phyloP scores from a whole-genome alignment of 2,329 filamentous ascomycete species.

The Trichoderma afroharzianum region DNA sequence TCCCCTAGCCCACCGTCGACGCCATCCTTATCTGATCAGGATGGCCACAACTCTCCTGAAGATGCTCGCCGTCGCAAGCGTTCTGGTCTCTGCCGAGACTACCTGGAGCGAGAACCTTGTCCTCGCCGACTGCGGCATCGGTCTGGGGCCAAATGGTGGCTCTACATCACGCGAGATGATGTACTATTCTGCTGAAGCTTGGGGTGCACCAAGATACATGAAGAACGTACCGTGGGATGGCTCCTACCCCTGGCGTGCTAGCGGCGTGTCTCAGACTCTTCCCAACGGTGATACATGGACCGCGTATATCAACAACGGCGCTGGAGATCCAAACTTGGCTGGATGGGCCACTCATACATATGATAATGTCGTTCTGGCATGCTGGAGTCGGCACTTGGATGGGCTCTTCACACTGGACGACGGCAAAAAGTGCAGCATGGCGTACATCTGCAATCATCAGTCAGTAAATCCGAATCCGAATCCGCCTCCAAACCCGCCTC shows the following conservation, averaged over 20 bases:
- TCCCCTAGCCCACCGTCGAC: not conserved
- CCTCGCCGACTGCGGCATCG: not conserved
- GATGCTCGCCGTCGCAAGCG: not conserved
- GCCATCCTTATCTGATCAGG: not conserved
- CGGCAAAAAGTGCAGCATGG: not conserved
- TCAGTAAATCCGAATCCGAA: not conserved
- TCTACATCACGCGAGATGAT: not conserved
- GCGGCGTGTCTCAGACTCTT: not conserved
- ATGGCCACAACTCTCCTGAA: not conserved
- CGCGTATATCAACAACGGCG: not conserved
- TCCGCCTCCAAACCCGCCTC: not conserved
- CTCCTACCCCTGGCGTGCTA: not conserved
- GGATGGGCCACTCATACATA: not conserved
- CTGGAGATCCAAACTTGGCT: not conserved
- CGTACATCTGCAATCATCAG: not conserved
- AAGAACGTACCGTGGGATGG: not conserved
- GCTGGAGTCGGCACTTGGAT: not conserved
- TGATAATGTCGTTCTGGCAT: not conserved
- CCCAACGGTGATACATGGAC: not conserved
- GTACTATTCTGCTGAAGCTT: not conserved
- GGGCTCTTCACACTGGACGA: not conserved
- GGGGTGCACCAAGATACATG: not conserved
- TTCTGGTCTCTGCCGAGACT: not conserved
- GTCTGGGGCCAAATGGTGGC: not conserved
- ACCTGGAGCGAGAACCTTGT: not conserved